Percentiles rank a stretch among this genome's conserved stretches.
These are phyloP conservation scores for Betula pendula DNA, from an alignment of 306 rosid species.

Conservation along the genomic window DNA sequence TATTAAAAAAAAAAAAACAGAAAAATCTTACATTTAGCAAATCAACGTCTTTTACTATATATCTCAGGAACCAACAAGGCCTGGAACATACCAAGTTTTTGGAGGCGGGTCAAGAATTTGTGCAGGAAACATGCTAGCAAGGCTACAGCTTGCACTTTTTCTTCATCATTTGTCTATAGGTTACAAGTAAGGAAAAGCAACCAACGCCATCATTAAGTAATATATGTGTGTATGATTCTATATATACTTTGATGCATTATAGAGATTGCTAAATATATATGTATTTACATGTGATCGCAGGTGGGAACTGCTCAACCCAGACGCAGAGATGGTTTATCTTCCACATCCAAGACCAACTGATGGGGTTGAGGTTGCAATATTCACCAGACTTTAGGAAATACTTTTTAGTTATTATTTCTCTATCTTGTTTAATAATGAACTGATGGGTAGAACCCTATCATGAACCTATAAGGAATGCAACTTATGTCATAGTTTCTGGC, in stretches of 20 bases:
- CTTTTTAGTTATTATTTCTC: neutral
- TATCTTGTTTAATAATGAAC: neutral
- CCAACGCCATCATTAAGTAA: neutral
- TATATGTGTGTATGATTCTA: neutral
- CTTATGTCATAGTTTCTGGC: neutral
- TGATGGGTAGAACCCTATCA: too few species aligned
- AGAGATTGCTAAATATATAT: neutral
- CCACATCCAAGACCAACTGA: slow-evolving; percentile 38
- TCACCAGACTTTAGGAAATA: slow-evolving; percentile 34
- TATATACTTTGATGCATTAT: neutral
- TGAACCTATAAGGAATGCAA: neutral
- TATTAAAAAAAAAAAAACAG: too few species aligned
- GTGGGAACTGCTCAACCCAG: slow-evolving; percentile 47
- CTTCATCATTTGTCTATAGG: slow-evolving; percentile 47
- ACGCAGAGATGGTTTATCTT: slow-evolving; percentile 33
- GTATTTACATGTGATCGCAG: slow-evolving; percentile 4
- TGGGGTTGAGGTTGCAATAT: slow-evolving; percentile 27
- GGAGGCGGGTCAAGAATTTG: slow-evolving; percentile 45
- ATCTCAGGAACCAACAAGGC: slow-evolving; percentile 28
- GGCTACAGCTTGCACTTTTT: slow-evolving; percentile 35
- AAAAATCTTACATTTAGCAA: neutral
- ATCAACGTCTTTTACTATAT: neutral
- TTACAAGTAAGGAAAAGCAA: slow-evolving; percentile 34
- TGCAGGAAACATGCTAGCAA: slow-evolving; percentile 49
- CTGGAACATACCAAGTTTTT: slow-evolving; percentile 39